Base-by-base conservation (phyloP, 768 basidiomycete genomes). In the Mycena galericulata region DNA sequence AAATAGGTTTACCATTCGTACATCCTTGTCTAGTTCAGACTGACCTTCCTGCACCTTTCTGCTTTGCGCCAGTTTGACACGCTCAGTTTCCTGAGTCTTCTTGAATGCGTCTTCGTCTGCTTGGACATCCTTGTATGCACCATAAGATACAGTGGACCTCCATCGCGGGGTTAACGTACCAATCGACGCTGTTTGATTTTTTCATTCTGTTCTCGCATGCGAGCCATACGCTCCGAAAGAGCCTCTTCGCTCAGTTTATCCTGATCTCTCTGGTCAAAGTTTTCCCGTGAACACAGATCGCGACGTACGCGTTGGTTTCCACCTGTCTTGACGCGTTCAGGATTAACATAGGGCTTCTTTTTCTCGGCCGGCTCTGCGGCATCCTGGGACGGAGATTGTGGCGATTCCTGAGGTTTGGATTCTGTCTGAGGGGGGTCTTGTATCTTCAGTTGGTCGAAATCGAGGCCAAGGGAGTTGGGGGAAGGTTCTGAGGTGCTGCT, bases 251-350 rank as follows among this genome's bases (percentile, higher is more conserved):
- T 87, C 32, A 87, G 80, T 75, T 92, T 92, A 62, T 92, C 90
- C 92, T 93, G 41, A 53, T 49, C 36, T 27, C n/a, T 59, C 30
- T 32, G 20, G 50, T 40, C 66, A 61, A 64, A 67, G 8, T 43
- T 34, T 30, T 57, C 8, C 27, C 51, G 36, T 36, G 29, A 55
- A 30, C 22, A 24, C 36, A 58, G 64, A 61, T 32, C 29, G 29
- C 64, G 58, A 78, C 83, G 64, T 77, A 94, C 94, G 76, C 92
- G 87, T 71, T 91, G 90, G 27, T 84, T 73, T 18, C 92, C 94
- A 17, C 93, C 93, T 11, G 94, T 95, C 81, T 88, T 93, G 81
- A 95, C 90, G 78, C 93, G 91, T 74, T 94, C 92, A 10, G 86
- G 89, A 78, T 95, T 94, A 50, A 93, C 84, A 83, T 95, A 95